phyloP scores from a whole-genome alignment of 495 filamentous ascomycete species.

The Immersiella caudata region DNA sequence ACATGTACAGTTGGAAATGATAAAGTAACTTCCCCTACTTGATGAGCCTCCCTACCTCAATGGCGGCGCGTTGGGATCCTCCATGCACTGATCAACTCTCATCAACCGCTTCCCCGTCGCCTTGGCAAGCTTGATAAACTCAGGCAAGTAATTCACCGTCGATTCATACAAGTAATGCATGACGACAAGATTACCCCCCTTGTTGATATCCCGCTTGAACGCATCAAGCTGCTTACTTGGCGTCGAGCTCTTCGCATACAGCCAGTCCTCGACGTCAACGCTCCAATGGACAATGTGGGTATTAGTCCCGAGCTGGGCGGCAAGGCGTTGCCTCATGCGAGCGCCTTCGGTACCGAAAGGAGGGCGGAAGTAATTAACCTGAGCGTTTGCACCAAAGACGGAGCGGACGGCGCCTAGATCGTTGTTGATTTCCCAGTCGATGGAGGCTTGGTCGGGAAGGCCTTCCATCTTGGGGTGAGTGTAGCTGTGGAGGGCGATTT shows the following conservation, averaged over 20 bases:
- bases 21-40: background rate
- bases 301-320: slow-evolving; percentile 49
- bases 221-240: slow-evolving; percentile 74
- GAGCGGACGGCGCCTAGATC: slow-evolving; percentile 61
- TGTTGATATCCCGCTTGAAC: slow-evolving; percentile 67
- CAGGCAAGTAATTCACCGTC: slow-evolving; percentile 66
- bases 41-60: slow-evolving; percentile 31
- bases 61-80: slow-evolving; percentile 67
- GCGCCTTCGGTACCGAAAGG: slow-evolving; percentile 77
- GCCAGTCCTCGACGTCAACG: slow-evolving; percentile 79
- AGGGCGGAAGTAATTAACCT: slow-evolving; percentile 68
- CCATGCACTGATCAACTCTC: slow-evolving; percentile 79
- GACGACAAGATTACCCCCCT: slow-evolving; percentile 73
- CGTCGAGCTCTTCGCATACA: slow-evolving; percentile 66
- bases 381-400: slow-evolving; percentile 44
- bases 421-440: slow-evolving; percentile 71
- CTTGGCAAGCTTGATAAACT: slow-evolving; percentile 73
- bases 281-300: slow-evolving; percentile 71
- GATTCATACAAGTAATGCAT: slow-evolving; percentile 74
- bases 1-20: background rate
- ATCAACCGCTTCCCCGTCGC: slow-evolving; percentile 67
- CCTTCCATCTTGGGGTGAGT: slow-evolving; percentile 78
- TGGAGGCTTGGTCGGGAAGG: slow-evolving; percentile 56
- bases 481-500: slow-evolving; percentile 73
- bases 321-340: slow-evolving; percentile 66